Percentiles rank a stretch among this genome's conserved stretches.
phyloP scores from a whole-genome alignment of 2,329 filamentous ascomycete species.

The Thermochaetoides dissita region DNA sequence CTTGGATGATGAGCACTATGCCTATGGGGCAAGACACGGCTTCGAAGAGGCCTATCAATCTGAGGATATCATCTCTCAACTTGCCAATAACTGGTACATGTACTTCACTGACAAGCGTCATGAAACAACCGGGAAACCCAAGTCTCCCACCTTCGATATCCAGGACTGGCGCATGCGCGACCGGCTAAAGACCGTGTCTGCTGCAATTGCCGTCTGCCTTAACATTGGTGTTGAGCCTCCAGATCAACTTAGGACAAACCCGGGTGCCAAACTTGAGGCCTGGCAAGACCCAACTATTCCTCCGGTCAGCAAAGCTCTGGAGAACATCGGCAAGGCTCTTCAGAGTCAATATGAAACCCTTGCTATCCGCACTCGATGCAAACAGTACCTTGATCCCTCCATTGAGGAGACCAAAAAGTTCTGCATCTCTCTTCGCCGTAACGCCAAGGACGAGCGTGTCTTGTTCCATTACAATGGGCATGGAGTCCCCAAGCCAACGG shows the following conservation, averaged over 20 bases:
- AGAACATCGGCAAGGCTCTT: conserved; percentile 90
- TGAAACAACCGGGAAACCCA: conserved; percentile 81
- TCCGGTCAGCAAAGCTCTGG: conserved; percentile 70
- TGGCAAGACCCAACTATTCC: conserved; percentile 86
- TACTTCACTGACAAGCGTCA: conserved; percentile 98
- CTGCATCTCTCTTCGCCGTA: conserved; percentile 74
- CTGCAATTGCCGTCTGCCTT: conserved; percentile 82
- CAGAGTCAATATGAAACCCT: conserved; percentile 93
- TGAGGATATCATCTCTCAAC: conserved; percentile 71
- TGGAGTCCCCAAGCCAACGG: conserved; percentile 87
- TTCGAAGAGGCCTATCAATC: conserved; percentile 89
- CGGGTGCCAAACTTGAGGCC: conserved; percentile 84
- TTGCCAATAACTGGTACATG: conserved; percentile 96
- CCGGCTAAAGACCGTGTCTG: conserved; percentile 88
- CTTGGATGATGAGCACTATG: conserved; percentile 32
- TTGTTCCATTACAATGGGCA: conserved; percentile 99
- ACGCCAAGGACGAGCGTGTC: conserved; percentile 89
- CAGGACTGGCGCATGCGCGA: conserved; percentile 98
- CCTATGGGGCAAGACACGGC: conserved; percentile 60
- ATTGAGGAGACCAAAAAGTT: conserved; percentile 97
- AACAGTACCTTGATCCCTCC: conserved; percentile 89
- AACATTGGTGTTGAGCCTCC: conserved; percentile 97
- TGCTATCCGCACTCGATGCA: conserved; percentile 90
- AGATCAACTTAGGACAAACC: conserved; percentile 89
- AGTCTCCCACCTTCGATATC: conserved; percentile 49